Conservation (phyloP, 2,329 filamentous ascomycete species). For the Xylariaceae sp. region DNA sequence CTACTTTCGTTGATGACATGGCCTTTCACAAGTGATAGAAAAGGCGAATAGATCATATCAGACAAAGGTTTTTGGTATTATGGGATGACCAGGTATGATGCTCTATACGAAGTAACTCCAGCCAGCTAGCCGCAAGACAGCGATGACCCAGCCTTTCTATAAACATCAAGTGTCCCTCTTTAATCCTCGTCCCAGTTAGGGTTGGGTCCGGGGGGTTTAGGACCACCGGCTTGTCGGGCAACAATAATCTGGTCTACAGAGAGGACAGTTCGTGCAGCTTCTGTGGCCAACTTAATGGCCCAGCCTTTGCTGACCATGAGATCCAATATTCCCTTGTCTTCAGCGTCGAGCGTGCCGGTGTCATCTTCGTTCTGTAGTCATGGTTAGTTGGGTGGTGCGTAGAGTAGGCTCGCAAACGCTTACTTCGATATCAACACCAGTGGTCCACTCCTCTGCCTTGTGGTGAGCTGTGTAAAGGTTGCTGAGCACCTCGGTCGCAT, state of each 20-base stretch:
- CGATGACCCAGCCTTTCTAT: constrained; percentile 12
- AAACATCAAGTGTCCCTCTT: constrained; percentile 19
- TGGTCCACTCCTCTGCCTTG: constrained; percentile 80
- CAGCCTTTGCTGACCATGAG: constrained; percentile 88
- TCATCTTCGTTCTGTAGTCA: constrained; percentile 2
- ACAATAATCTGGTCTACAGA: constrained; percentile 99
- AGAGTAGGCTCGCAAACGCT: constrained; percentile 19
- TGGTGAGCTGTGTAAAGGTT: constrained; percentile 90
- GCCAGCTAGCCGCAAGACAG: constrained; percentile 6
- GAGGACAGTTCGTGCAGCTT: constrained; percentile 87
- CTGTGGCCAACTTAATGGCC: constrained; percentile 95
- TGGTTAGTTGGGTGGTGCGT: constrained; percentile 7
- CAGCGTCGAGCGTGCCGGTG: constrained; percentile 74
- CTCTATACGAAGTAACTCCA: constrained; percentile 15
- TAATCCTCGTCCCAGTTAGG: constrained; percentile 67
- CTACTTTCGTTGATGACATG: too few species aligned
- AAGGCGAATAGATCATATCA: too few species aligned
- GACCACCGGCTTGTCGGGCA: constrained; percentile 91
- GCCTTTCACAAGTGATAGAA: too few species aligned
- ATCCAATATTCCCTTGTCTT: constrained; percentile 86
- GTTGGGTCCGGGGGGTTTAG: constrained; percentile 94
- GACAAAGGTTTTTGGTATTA: too few species aligned
- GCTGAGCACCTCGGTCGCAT: constrained; percentile 94
- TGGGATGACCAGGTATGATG: constrained; percentile 16
- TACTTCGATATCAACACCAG: constrained; percentile 90